phyloP scores from a whole-genome alignment of 139 green algal genomes.

The Chlorella sp. region DNA sequence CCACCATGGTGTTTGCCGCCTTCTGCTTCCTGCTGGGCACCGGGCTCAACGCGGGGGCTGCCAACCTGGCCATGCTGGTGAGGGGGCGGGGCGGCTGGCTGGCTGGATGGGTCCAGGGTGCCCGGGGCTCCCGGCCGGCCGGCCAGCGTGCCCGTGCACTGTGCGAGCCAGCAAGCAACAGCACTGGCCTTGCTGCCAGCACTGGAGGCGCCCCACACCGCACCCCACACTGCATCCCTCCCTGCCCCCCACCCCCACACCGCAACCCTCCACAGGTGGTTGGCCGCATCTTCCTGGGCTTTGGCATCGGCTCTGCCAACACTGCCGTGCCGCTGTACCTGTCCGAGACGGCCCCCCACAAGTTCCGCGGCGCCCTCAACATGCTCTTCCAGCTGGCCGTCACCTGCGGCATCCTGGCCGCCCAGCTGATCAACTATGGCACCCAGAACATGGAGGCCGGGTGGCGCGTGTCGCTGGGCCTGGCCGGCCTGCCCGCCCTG shows the following conservation, averaged over 20 bases:
- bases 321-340: slow-evolving; percentile 30
- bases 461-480: slow-evolving; percentile 44
- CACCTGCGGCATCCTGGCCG: slow-evolving; percentile 47
- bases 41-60: slow-evolving; percentile 54
- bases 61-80: slow-evolving; percentile 71
- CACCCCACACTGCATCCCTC: no score
- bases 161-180: no score
- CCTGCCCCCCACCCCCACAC: no score
- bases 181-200: no score
- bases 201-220: no score
- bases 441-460: slow-evolving; percentile 47
- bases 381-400: slow-evolving; percentile 46
- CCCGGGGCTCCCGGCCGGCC: no score
- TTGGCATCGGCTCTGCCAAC: slow-evolving; percentile 67
- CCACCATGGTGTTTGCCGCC: slow-evolving; percentile 61
- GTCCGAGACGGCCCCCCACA: slow-evolving; percentile 35
- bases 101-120: no score
- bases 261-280: no score
- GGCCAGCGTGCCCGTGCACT: no score
- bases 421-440: slow-evolving; percentile 71
- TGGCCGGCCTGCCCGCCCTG: slow-evolving; percentile 38
- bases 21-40: slow-evolving; percentile 64
- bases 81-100: no score
- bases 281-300: slow-evolving; percentile 75
- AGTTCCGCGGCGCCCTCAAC: slow-evolving; percentile 35